These are phyloP conservation scores for Pulicaria dysenterica DNA, from an alignment of 129 eudicot species.

Conservation along the genomic window DNA sequence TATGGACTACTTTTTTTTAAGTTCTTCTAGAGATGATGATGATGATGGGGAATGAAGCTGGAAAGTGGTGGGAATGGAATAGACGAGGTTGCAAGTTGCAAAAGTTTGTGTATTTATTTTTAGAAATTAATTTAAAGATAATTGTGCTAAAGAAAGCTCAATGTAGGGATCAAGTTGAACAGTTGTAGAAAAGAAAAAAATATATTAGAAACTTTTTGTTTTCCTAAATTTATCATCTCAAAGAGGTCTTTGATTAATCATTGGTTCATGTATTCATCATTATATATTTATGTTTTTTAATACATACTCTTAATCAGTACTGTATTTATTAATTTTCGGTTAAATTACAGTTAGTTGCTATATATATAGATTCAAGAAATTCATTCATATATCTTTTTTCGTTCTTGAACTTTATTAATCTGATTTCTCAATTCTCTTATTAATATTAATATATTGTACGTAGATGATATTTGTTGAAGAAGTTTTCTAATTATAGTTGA, in stretches of 20 bases:
- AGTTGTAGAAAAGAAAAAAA: slow-evolving; percentile 36
- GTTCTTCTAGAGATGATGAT: slow-evolving; percentile 25
- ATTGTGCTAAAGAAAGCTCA: slow-evolving; percentile 57
- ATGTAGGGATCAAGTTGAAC: slow-evolving; percentile 40
- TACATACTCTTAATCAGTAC: no score
- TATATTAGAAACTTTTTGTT: slow-evolving; percentile 21
- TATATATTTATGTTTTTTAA: no score
- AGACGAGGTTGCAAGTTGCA: slow-evolving; percentile 58
- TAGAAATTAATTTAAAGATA: slow-evolving; percentile 28
- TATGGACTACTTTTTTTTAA: slow-evolving; percentile 25
- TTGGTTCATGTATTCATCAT: not conserved
- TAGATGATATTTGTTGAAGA: slow-evolving; percentile 4
- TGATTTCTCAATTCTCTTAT: no score
- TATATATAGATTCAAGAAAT: no score
- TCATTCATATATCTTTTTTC: no score
- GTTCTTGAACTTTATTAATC: no score
- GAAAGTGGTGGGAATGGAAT: slow-evolving; percentile 43
- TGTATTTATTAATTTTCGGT: no score
- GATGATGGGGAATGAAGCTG: slow-evolving; percentile 30
- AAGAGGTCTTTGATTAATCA: slow-evolving; percentile 8
- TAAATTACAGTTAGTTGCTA: no score
- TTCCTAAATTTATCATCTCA: slow-evolving; percentile 15
- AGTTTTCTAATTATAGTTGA: slow-evolving; percentile 33
- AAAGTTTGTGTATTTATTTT: slow-evolving; percentile 48
- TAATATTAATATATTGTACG: no score